These are phyloP conservation scores for Larix sibirica DNA, from an alignment of 83 land plant genomes.

Conservation along the genomic window DNA sequence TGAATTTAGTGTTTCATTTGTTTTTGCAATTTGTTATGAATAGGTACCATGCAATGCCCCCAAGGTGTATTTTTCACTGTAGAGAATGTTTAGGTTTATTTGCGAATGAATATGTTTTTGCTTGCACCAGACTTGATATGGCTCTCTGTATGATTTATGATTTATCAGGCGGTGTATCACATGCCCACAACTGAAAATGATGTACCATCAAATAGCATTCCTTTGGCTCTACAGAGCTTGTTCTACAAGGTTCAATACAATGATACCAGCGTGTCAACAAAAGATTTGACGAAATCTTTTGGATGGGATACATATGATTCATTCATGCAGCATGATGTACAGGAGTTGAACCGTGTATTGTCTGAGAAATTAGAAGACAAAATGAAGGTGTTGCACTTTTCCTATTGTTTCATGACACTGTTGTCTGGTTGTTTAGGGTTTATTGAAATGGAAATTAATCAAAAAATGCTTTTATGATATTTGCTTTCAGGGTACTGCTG, in stretches of 20 bases:
- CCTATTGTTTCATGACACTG: background rate
- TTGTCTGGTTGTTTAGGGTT: no score
- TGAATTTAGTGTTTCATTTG: no score
- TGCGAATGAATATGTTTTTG: background rate
- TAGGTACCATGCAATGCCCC: background rate
- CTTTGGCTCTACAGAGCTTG: constrained; percentile 55
- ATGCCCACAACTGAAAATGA: constrained; percentile 73
- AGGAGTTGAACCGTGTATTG: constrained; percentile 50
- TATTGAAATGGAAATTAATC: no score
- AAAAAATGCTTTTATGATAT: background rate
- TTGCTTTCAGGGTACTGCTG: constrained; percentile 45
- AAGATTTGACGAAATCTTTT: constrained; percentile 56
- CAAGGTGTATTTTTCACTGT: background rate
- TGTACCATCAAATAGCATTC: constrained; percentile 53
- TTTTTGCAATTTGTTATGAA: background rate
- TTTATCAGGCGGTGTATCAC: constrained; percentile 55
- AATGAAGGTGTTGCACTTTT: constrained; percentile 41
- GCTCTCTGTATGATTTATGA: background rate
- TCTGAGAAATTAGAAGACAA: constrained; percentile 63
- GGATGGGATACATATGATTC: constrained; percentile 67
- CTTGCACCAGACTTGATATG: background rate
- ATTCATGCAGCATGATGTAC: constrained; percentile 69
- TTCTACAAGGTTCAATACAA: constrained; percentile 62
- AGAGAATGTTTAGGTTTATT: background rate
- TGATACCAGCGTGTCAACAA: constrained; percentile 60